phyloP scores from a whole-genome alignment of 164 flowering plant genomes.

The Tetracentron sinense region DNA sequence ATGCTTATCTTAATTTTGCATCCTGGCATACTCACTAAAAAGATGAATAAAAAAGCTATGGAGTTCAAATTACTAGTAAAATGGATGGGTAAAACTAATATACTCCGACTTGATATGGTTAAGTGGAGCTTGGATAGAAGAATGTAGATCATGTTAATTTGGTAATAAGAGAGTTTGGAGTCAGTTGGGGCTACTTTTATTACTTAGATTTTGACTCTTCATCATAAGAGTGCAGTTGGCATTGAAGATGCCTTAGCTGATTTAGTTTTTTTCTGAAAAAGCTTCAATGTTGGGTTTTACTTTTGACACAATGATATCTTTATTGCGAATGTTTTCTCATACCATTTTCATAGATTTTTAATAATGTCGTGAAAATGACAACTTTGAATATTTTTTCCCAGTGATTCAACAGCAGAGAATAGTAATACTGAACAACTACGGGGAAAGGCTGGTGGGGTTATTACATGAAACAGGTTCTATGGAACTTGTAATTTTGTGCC shows the following conservation, averaged over 20 bases:
- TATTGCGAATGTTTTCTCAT: no score
- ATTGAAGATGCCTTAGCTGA: not conserved
- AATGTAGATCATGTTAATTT: not conserved
- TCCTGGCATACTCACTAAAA: no score
- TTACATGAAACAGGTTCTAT: slow-evolving; percentile 63
- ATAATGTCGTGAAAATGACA: not conserved
- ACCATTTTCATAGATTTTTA: no score
- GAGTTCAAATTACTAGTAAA: not conserved
- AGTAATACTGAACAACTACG: slow-evolving; percentile 41
- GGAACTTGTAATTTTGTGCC: slow-evolving; percentile 62
- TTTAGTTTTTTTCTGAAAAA: not conserved
- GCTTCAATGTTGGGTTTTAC: not conserved
- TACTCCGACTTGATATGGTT: not conserved
- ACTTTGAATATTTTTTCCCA: slow-evolving; percentile 17
- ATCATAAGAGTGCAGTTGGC: not conserved
- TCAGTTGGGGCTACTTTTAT: not conserved
- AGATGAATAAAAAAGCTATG: no score
- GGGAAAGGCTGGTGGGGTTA: slow-evolving; percentile 65
- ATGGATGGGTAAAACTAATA: not conserved
- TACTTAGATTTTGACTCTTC: not conserved
- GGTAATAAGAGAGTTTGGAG: not conserved
- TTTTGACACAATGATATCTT: not conserved
- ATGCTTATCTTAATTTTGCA: no score
- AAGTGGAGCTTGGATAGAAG: not conserved
- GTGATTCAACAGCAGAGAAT: slow-evolving; percentile 46